Conservation (phyloP, 1,284 basidiomycete species). For the Trametes versicolor region DNA sequence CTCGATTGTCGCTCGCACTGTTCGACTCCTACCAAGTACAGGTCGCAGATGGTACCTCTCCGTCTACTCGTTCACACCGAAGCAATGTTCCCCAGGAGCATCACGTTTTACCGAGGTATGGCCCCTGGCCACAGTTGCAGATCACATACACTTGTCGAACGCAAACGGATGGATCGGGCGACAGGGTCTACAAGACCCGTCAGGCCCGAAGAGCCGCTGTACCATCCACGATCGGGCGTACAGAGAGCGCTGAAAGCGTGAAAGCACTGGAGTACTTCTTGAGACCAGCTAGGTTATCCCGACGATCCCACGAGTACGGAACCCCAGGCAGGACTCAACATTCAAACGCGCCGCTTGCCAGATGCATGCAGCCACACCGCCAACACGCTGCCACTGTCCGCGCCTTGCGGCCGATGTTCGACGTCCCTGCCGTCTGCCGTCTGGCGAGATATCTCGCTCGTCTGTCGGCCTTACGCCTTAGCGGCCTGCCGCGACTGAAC, state of each 20-base stretch:
- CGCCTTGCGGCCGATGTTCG: not conserved
- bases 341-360: slow-evolving; percentile 22
- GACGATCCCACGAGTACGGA: slow-evolving; percentile 31
- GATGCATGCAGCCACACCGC: slow-evolving; percentile 14
- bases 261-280: slow-evolving; percentile 24
- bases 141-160: slow-evolving; percentile 24
- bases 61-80: slow-evolving; percentile 16
- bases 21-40: not conserved
- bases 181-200: slow-evolving; percentile 24
- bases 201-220: slow-evolving; percentile 25
- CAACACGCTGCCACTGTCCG: slow-evolving; percentile 16
- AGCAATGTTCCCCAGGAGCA: slow-evolving; percentile 11
- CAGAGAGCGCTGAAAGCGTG: slow-evolving; percentile 12
- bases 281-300: slow-evolving; percentile 32
- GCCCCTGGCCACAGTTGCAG: slow-evolving; percentile 11
- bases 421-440: slow-evolving; percentile 9
- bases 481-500: slow-evolving; percentile 22
- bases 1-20: slow-evolving; percentile 16
- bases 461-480: slow-evolving; percentile 11
- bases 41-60: not conserved
- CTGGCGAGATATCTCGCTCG: not conserved
- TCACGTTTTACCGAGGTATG: slow-evolving; percentile 28
- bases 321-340: slow-evolving; percentile 17
- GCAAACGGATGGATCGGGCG: slow-evolving; percentile 16
- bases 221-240: slow-evolving; percentile 7